These are phyloP conservation scores for Aspergillus fischeri DNA, from an alignment of 2,329 filamentous ascomycete species.

Conservation along the genomic window DNA sequence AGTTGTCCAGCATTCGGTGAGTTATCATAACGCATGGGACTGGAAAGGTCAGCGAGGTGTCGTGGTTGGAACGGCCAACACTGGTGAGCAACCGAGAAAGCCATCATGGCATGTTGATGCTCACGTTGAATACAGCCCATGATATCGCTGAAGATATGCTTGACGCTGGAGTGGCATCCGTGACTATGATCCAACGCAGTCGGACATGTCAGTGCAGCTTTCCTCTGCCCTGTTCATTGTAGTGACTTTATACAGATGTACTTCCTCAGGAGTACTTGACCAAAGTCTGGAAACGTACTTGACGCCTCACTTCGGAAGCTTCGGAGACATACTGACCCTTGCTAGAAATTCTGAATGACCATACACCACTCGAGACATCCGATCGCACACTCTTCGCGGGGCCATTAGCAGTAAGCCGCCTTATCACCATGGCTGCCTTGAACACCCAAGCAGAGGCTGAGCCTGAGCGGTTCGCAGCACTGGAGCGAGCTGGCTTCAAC, in stretches of 20 bases:
- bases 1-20: constrained; percentile 30
- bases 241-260: not conserved
- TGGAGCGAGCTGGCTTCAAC: constrained; percentile 42
- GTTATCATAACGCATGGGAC: constrained; percentile 28
- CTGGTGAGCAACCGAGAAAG: constrained; percentile 22
- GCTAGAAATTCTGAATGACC: not conserved
- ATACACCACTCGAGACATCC: not conserved
- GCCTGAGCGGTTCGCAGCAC: constrained; percentile 37
- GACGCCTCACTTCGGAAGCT: not conserved
- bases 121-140: constrained; percentile 23
- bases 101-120: not conserved
- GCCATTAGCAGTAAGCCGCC: constrained; percentile 22
- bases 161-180: constrained; percentile 36
- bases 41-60: constrained; percentile 41
- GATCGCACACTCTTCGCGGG: constrained; percentile 7
- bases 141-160: constrained; percentile 49
- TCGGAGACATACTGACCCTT: not conserved
- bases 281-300: not conserved
- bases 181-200: constrained; percentile 47
- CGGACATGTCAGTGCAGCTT: constrained; percentile 27
- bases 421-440: constrained; percentile 27
- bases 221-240: constrained; percentile 3
- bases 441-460: constrained; percentile 27
- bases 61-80: constrained; percentile 48
- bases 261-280: not conserved